Evolutionary conservation across 2,329 filamentous ascomycete genomes (phyloP).

Genomic region (Aspergillus texensis): DNA sequence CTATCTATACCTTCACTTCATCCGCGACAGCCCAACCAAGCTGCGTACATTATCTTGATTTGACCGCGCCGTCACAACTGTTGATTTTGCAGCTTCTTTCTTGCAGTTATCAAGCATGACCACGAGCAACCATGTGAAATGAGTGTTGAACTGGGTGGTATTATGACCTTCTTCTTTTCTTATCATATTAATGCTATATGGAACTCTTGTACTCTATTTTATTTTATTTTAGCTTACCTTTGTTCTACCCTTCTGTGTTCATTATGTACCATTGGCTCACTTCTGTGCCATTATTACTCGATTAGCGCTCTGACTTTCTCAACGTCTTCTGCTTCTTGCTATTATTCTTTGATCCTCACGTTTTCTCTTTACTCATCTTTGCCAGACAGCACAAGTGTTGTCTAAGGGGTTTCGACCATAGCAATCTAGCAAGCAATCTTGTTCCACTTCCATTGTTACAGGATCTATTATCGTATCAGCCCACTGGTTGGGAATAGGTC

Average conservation of each 20-base stretch:
- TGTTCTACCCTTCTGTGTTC: constrained; percentile 7
- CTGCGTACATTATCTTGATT: constrained; percentile 14
- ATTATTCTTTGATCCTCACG: background rate
- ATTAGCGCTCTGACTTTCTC: constrained; percentile 18
- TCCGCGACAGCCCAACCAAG: background rate
- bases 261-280: constrained; percentile 1
- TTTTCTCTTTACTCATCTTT: constrained; percentile 7
- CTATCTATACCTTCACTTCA: constrained; percentile 10
- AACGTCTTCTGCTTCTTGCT: background rate
- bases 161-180: constrained; percentile 19
- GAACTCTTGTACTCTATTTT: constrained; percentile 14
- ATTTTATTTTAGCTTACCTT: constrained; percentile 6
- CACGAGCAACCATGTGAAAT: constrained; percentile 30
- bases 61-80: constrained; percentile 11
- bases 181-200: background rate
- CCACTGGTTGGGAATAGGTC: background rate
- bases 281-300: background rate
- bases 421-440: background rate
- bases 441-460: too few relatives aligned
- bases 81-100: constrained; percentile 15
- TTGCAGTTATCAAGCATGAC: constrained; percentile 28
- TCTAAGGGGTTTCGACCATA: background rate
- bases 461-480: too few relatives aligned
- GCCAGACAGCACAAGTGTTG: background rate
- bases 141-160: constrained; percentile 26